Evolutionary conservation across 2,329 filamentous ascomycete species (phyloP).

Genomic region (Rachicladosporium sp.): DNA sequence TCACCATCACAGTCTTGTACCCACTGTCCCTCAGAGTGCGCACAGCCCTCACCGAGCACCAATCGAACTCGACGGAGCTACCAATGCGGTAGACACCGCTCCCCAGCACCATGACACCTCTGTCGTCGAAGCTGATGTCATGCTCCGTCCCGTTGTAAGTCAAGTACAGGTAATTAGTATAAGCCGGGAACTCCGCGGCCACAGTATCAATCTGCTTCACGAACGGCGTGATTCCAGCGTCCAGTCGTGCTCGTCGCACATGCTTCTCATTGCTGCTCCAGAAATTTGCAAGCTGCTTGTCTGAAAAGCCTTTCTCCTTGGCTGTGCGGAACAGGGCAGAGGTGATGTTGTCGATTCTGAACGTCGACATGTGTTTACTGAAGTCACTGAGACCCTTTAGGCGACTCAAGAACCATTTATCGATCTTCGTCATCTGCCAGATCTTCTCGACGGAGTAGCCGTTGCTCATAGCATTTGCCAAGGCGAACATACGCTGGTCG

Average conservation of each 20-base stretch:
- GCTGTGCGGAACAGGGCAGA: slow-evolving; percentile 77
- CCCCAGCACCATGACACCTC: slow-evolving; percentile 78
- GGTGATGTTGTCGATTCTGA: slow-evolving; percentile 72
- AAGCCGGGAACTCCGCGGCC: slow-evolving; percentile 87
- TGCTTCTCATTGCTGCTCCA: slow-evolving; percentile 80
- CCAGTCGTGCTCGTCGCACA: slow-evolving; percentile 71
- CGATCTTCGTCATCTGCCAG: slow-evolving; percentile 93
- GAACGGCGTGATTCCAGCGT: slow-evolving; percentile 83
- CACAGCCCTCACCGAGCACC: slow-evolving; percentile 89
- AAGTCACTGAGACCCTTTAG: slow-evolving; percentile 93
- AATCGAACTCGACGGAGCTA: slow-evolving; percentile 96
- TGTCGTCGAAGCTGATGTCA: slow-evolving; percentile 87
- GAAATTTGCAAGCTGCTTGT: slow-evolving; percentile 82
- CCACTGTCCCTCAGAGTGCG: slow-evolving; percentile 72
- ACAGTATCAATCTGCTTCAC: slow-evolving; percentile 98
- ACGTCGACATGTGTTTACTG: slow-evolving; percentile 34
- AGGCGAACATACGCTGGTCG: slow-evolving; percentile 91
- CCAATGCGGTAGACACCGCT: slow-evolving; percentile 96
- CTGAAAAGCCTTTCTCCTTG: slow-evolving; percentile 96
- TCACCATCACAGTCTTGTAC: slow-evolving; percentile 97
- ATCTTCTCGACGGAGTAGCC: slow-evolving; percentile 85
- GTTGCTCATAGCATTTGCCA: slow-evolving; percentile 95
- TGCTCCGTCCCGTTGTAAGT: slow-evolving; percentile 94
- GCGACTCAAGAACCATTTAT: slow-evolving; percentile 99
- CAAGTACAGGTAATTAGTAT: slow-evolving; percentile 93